A percentile compares a stretch with the other conserved stretches of the same genome.
These are phyloP conservation scores for Dacryopinax primogenitus DNA, from an alignment of 768 basidiomycete species.

Conservation along the genomic window DNA sequence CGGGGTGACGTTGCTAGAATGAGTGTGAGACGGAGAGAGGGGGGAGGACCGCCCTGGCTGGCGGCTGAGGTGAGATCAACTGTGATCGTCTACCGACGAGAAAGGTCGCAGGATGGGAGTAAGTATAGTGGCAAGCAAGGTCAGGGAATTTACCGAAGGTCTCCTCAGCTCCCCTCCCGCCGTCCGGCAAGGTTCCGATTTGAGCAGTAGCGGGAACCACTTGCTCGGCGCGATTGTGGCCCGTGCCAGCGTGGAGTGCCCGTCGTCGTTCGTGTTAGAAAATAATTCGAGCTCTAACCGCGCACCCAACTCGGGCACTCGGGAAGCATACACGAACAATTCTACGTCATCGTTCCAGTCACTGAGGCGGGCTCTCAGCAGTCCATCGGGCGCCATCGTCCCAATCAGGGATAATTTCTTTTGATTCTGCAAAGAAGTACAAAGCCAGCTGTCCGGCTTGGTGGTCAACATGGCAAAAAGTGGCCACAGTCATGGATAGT, in stretches of 20 bases:
- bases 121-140: neutral
- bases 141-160: neutral
- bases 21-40: neutral
- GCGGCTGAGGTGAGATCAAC: neutral
- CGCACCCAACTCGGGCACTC: neutral
- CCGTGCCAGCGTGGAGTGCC: neutral
- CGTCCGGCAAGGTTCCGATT: neutral
- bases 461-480: neutral
- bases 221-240: neutral
- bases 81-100: neutral
- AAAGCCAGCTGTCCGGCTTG: neutral
- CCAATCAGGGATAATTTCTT: neutral
- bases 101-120: neutral
- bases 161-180: neutral
- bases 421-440: neutral
- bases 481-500: neutral
- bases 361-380: neutral
- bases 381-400: neutral
- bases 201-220: neutral
- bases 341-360: neutral
- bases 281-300: neutral
- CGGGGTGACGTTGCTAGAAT: neutral
- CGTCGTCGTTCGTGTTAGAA: neutral
- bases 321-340: neutral
- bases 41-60: neutral